Conservation (phyloP, 2,329 filamentous ascomycete genomes). For the Penicillium sp. region DNA sequence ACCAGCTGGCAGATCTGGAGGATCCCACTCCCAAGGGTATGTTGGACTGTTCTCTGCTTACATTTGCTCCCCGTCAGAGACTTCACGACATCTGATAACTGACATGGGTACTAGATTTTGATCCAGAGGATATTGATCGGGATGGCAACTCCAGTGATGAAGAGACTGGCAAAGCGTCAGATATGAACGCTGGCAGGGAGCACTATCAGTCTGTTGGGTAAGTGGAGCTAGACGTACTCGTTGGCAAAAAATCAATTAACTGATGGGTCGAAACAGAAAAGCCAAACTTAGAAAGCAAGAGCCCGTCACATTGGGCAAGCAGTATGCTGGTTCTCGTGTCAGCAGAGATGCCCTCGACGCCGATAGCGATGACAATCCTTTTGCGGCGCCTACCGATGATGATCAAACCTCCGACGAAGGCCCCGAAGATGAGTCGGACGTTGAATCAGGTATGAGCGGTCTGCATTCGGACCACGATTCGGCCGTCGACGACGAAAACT, state of each 20-base stretch:
- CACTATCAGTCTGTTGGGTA: constrained; percentile 80
- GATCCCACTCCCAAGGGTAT: constrained; percentile 63
- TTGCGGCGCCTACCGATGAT: constrained; percentile 36
- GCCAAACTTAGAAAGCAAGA: constrained; percentile 78
- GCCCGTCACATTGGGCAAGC: constrained; percentile 66
- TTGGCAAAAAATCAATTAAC: not conserved
- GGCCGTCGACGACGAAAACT: not conserved
- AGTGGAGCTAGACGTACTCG: constrained; percentile 16
- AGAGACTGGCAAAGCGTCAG: constrained; percentile 48
- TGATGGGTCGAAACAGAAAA: constrained; percentile 54
- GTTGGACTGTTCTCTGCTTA: not conserved
- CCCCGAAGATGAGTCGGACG: constrained; percentile 5
- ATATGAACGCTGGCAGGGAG: constrained; percentile 65
- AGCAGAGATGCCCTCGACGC: constrained; percentile 66
- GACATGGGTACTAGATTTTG: constrained; percentile 61
- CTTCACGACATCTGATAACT: not conserved
- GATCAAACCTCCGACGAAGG: constrained; percentile 10
- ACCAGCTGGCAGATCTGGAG: constrained; percentile 62
- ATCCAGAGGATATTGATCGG: constrained; percentile 69
- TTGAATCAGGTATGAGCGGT: no score
- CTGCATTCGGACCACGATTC: no score
- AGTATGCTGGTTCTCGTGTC: constrained; percentile 76
- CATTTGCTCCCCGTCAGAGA: not conserved
- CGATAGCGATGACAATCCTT: constrained; percentile 53
- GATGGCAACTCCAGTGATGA: constrained; percentile 56